These are phyloP conservation scores for Phytopythium boreale DNA, from an alignment of 352 stramenopile genomes.

Conservation along the genomic window DNA sequence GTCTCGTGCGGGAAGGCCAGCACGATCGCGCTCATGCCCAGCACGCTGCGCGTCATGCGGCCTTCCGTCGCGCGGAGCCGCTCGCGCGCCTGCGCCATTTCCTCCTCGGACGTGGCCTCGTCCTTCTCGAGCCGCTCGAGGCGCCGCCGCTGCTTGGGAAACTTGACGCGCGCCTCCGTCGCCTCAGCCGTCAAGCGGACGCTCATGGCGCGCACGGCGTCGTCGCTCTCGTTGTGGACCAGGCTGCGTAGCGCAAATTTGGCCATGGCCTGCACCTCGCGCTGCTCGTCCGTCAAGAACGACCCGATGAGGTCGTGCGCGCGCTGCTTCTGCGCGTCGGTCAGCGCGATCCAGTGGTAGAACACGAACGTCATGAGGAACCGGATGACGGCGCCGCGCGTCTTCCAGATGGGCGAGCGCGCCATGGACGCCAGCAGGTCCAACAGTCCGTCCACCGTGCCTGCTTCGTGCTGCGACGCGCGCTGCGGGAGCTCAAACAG, in stretches of 20 bases:
- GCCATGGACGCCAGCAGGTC: slow-evolving; percentile 40
- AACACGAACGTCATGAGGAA: slow-evolving; percentile 76
- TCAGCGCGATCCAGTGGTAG: slow-evolving; percentile 52
- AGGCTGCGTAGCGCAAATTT: slow-evolving; percentile 70
- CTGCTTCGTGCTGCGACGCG: slow-evolving; percentile 12
- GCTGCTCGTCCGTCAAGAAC: slow-evolving; percentile 66
- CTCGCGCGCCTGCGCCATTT: background rate
- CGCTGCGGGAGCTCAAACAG: slow-evolving; percentile 20
- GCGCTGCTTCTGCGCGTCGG: slow-evolving; percentile 29
- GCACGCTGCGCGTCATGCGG: slow-evolving; percentile 56
- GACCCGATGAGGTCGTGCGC: slow-evolving; percentile 48
- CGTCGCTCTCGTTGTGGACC: slow-evolving; percentile 47
- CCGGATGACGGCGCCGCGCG: slow-evolving; percentile 58
- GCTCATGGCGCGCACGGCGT: slow-evolving; percentile 35
- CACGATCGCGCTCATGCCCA: slow-evolving; percentile 67
- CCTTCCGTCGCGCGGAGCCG: background rate
- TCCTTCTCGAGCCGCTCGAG: slow-evolving; percentile 33
- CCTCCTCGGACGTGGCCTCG: background rate
- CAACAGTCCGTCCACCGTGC: slow-evolving; percentile 27
- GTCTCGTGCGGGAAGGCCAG: slow-evolving; percentile 78
- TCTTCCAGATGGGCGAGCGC: slow-evolving; percentile 56
- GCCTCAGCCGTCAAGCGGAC: slow-evolving; percentile 32
- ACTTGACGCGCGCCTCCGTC: slow-evolving; percentile 40
- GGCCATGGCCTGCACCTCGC: slow-evolving; percentile 78
- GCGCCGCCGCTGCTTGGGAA: slow-evolving; percentile 59